Base-by-base conservation (phyloP, 768 basidiomycete species). In the Trametes cubensis region DNA sequence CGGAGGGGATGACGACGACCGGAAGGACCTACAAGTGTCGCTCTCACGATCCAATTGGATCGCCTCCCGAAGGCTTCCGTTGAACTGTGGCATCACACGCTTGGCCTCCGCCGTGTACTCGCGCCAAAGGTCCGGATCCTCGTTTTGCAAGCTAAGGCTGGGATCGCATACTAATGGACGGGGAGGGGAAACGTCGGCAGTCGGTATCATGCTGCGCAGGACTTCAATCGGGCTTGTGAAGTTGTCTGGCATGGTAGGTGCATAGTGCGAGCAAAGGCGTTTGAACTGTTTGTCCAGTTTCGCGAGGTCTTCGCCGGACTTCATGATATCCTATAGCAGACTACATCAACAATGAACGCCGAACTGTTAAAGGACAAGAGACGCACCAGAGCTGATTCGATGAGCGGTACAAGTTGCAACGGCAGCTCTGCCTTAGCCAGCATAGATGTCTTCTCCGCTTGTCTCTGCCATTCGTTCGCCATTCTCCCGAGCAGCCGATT, bases 331-430 rank as follows among this genome's bases (percentile, higher is more conserved):
- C 66, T 67, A 26, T 48, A 6, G 20, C n/a, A 20, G 18, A 17
- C 2, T 10, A 1, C 6, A 13, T 38, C 25, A 17, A 30, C 7
- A 13, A 4, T 0, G 30, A 17, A 30, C 15, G 7, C 39, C n/a
- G 8, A 10, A 20, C 2, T 26, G 7, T 15, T 21, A 45, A 1
- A 10, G 23, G 7, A 17, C 17, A 23, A 13, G 8, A 20, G 8
- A 54, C 55, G 1, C 14, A 63, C 63, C 38, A 62, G 48, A 2
- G 66, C 66, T 7, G 60, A 58, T 28, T 67, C 66, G 4, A 64
- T 55, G 11, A 67, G 48, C 0, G 60, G 60, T 6, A 55, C 60
- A 3, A 67, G 55, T 2, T 39, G 42, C 15, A 38, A 48, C 17
- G 60, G 38, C 28, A 58, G 48, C 1, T 55, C 44, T 14, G 45